phyloP scores from a whole-genome alignment of 129 eudicot species.

The Centaurea solstitialis region DNA sequence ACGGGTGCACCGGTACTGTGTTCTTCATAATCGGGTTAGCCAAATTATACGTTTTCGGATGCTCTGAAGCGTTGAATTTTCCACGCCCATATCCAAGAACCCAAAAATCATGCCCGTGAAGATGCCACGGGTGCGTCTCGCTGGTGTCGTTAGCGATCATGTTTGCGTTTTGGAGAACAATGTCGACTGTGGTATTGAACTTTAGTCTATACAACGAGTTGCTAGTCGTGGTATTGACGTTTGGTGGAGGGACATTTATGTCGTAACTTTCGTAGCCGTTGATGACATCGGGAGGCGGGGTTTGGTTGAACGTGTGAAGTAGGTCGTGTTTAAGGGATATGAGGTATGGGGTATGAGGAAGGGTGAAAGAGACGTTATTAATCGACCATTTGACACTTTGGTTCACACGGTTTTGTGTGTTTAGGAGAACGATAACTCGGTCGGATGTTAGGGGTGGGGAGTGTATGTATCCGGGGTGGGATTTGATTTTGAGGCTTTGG shows the following conservation, averaged over 20 bases:
- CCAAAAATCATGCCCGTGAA: constrained; percentile 97
- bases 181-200: constrained; percentile 65
- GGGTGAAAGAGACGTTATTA: constrained; percentile 68
- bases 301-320: constrained; percentile 48
- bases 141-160: constrained; percentile 40
- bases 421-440: constrained; percentile 61
- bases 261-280: constrained; percentile 44
- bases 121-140: constrained; percentile 96
- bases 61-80: constrained; percentile 52
- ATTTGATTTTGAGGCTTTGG: constrained; percentile 56
- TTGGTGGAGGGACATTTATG: constrained; percentile 34
- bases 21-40: constrained; percentile 81
- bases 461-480: constrained; percentile 48
- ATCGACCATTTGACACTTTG: constrained; percentile 65
- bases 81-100: constrained; percentile 86
- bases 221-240: constrained; percentile 52
- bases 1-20: constrained; percentile 73
- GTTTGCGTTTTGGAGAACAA: constrained; percentile 82
- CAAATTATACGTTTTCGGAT: constrained; percentile 58
- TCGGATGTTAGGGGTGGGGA: constrained; percentile 64
- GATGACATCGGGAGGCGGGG: constrained; percentile 57
- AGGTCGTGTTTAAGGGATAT: constrained; percentile 57
- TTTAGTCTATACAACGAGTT: constrained; percentile 52
- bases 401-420: constrained; percentile 68
- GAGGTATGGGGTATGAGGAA: constrained; percentile 79